phyloP scores from a whole-genome alignment of 495 filamentous ascomycete species.

The Daldinia caldariorum region DNA sequence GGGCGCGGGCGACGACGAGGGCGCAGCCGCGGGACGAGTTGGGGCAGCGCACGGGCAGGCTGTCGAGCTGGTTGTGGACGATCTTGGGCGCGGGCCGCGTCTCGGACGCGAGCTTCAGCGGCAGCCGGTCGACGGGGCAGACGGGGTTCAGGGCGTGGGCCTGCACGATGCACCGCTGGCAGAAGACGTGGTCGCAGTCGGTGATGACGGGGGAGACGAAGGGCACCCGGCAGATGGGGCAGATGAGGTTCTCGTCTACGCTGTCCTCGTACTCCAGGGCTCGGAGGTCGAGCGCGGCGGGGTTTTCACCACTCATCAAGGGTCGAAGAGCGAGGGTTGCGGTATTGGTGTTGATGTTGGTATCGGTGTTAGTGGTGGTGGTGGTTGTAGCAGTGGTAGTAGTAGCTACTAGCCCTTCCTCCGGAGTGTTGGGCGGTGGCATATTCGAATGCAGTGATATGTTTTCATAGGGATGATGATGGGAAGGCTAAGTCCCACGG shows the following conservation, averaged over 20 bases:
- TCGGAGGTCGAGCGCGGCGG: slow-evolving; percentile 65
- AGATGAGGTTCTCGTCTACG: slow-evolving; percentile 82
- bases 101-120: slow-evolving; percentile 47
- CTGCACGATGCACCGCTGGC: slow-evolving; percentile 72
- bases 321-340: slow-evolving; percentile 38
- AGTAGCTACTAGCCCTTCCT: slow-evolving; percentile 44
- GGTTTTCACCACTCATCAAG: slow-evolving; percentile 21
- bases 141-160: slow-evolving; percentile 60
- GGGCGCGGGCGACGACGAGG: slow-evolving; percentile 68
- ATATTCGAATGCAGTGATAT: slow-evolving; percentile 24
- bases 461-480: slow-evolving; percentile 21
- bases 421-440: slow-evolving; percentile 51
- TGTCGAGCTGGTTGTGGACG: slow-evolving; percentile 73
- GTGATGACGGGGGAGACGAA: slow-evolving; percentile 77
- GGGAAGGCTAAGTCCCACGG: slow-evolving; percentile 13
- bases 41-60: slow-evolving; percentile 77
- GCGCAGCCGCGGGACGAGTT: slow-evolving; percentile 70
- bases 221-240: slow-evolving; percentile 82
- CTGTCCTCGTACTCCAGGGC: slow-evolving; percentile 73
- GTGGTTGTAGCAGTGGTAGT: no score
- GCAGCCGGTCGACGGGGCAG: slow-evolving; percentile 64
- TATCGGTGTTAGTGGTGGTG: no score
- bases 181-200: slow-evolving; percentile 76
- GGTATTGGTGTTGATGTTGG: not conserved
- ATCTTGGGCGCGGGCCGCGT: slow-evolving; percentile 53